phyloP scores from a whole-genome alignment of 2,329 filamentous ascomycete species.

The Thielaviopsis punctulata region DNA sequence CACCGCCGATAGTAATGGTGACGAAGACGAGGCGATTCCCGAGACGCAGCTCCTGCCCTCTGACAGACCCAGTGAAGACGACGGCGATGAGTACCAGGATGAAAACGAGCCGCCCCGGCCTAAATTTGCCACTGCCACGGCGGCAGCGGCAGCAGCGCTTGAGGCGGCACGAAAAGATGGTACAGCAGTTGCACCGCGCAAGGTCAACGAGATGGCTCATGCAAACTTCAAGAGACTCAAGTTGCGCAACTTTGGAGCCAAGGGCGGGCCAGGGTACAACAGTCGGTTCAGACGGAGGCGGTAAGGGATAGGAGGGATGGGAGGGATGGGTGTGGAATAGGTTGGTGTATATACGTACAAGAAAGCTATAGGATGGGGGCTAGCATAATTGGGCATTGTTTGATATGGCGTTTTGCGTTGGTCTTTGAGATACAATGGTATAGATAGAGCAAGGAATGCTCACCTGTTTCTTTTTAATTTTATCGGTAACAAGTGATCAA shows the following conservation, averaged over 20 bases:
- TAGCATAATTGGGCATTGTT: neutral
- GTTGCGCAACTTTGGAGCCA: slow-evolving; percentile 42
- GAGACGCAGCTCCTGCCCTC: slow-evolving; percentile 21
- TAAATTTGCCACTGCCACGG: slow-evolving; percentile 13
- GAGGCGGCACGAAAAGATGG: slow-evolving; percentile 16
- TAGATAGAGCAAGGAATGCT: no score
- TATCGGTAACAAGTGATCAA: no score
- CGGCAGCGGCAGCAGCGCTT: neutral
- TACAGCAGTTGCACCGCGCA: slow-evolving; percentile 30
- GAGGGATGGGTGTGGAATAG: no score
- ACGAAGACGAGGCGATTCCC: slow-evolving; percentile 23
- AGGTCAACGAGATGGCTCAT: slow-evolving; percentile 46
- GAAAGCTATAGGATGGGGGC: no score
- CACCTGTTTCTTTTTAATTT: no score
- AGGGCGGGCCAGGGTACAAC: slow-evolving; percentile 39
- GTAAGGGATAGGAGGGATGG: no score
- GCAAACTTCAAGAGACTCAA: slow-evolving; percentile 52
- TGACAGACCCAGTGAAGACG: slow-evolving; percentile 15
- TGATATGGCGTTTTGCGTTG: no score
- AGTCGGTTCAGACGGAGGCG: slow-evolving; percentile 39
- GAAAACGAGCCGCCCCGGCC: slow-evolving; percentile 14
- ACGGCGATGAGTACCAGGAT: slow-evolving; percentile 18
- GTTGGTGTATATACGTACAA: neutral
- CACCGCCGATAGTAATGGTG: slow-evolving; percentile 19
- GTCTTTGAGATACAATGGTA: no score